phyloP scores from a whole-genome alignment of 257 asterid species.

The Jacaranda copaia region DNA sequence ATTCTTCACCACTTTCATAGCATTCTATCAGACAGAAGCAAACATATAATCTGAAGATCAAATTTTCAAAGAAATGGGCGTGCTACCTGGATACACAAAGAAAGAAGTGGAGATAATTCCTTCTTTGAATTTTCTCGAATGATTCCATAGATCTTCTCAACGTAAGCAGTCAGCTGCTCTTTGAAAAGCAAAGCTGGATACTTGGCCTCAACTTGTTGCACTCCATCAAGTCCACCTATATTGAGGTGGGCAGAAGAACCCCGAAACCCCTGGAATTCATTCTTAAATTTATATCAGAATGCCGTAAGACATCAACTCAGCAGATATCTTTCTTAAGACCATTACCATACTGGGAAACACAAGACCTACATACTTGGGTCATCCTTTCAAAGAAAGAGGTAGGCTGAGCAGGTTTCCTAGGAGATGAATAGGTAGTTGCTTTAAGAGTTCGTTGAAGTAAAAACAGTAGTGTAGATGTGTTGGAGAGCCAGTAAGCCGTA shows the following conservation, averaged over 20 bases:
- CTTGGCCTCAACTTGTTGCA: slow-evolving; percentile 83
- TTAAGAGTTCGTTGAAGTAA: slow-evolving; percentile 77
- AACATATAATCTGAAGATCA: not conserved
- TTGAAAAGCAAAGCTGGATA: slow-evolving; percentile 88
- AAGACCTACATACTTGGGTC: slow-evolving; percentile 58
- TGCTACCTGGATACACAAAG: slow-evolving; percentile 72
- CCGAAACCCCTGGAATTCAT: slow-evolving; percentile 66
- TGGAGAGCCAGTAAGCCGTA: slow-evolving; percentile 91
- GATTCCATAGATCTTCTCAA: slow-evolving; percentile 87
- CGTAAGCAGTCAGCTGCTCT: slow-evolving; percentile 88
- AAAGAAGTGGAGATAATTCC: slow-evolving; percentile 62
- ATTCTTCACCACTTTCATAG: not conserved
- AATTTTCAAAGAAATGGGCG: slow-evolving; percentile 5
- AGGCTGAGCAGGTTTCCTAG: slow-evolving; percentile 62
- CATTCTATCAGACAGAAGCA: slow-evolving; percentile 2
- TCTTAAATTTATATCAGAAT: slow-evolving; percentile 24
- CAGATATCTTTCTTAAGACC: not conserved
- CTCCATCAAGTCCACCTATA: slow-evolving; percentile 70
- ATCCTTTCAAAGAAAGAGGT: slow-evolving; percentile 84
- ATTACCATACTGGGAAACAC: slow-evolving; percentile 12
- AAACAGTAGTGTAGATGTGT: slow-evolving; percentile 73
- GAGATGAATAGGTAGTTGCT: slow-evolving; percentile 44
- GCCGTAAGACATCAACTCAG: slow-evolving; percentile 23
- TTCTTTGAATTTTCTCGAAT: slow-evolving; percentile 77
- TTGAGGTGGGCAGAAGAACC: slow-evolving; percentile 68